These are phyloP conservation scores for Oryza coarctata DNA, from an alignment of 176 grass and related monocot species.

Conservation along the genomic window DNA sequence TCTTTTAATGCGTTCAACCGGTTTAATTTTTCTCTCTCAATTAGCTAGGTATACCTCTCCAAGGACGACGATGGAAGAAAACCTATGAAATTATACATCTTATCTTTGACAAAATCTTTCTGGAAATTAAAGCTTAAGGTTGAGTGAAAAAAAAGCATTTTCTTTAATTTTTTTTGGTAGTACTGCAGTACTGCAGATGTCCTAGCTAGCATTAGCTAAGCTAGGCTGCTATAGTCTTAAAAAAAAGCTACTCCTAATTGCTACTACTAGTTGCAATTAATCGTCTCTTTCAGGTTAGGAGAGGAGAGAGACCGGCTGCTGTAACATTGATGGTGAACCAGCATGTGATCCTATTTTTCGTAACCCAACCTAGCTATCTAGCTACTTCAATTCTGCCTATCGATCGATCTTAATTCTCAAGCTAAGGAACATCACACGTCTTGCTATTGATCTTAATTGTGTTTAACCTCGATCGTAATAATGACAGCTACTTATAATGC, in stretches of 20 bases:
- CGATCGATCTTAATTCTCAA: not conserved
- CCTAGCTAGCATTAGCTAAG: not conserved
- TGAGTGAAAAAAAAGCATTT: not conserved
- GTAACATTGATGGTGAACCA: not conserved
- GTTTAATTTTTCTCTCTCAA: no score
- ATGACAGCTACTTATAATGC: not conserved
- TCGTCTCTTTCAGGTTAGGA: constrained; percentile 3
- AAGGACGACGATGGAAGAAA: no score
- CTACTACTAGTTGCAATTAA: not conserved
- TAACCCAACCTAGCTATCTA: not conserved
- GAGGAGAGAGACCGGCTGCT: not conserved
- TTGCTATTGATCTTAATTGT: not conserved
- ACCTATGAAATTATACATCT: no score
- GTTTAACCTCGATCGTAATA: not conserved
- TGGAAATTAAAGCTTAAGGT: not conserved
- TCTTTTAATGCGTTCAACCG: no score
- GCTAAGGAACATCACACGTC: not conserved
- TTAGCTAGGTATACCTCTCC: no score
- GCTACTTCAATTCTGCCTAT: not conserved
- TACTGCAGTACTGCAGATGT: not conserved
- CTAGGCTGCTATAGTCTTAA: not conserved
- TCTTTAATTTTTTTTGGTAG: not conserved
- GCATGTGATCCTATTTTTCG: not conserved
- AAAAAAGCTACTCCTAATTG: not conserved
- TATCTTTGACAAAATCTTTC: not conserved